Base-by-base conservation (phyloP, 2,329 filamentous ascomycete genomes). In the Hymenoscyphus infarciens region DNA sequence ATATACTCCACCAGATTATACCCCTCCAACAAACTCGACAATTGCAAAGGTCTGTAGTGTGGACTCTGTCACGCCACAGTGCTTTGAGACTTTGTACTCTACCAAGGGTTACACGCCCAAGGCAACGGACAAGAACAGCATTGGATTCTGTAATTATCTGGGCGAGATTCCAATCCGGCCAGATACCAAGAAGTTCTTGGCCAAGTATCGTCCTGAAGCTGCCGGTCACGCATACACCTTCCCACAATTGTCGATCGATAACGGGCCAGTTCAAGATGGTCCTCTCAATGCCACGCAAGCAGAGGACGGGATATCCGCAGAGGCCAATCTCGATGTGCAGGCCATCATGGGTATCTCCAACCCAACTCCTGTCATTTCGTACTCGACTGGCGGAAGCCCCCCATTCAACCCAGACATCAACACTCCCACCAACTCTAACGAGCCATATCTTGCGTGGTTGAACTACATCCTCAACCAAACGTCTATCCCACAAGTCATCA, bases 31-130 rank as follows among this genome's bases (percentile, higher is more conserved):
- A 10, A 63, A 60, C 29, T 45, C 59, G 19, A 55, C 58, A 22
- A 42, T 58, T 13, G 45, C 59, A 5, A 53, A 60, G 19, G 78
- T 97, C 91, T 79, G 95, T 92, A 72, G 97, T 27, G 57, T 65
- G 11, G 60, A 53, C 16, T 60, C 60, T 2, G 65, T 66, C 1
- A 71, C 69, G 2, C 64, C 67, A 6, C 55, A 66, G 5, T 72
- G 71, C 42, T 64, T 72, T n/a, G 35, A 57, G 10, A 68, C 63
- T 4, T 58, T 72, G 15, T 71, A 72, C 45, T 57, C 61, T 13
- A 71, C 70, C 11, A 57, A 54, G 2, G 67, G 59, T 1, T 71
- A 72, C 54, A 49, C 57, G 0, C 68, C 65, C 2, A 61, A 69
- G 45, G 63, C 57, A 16, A 27, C 64, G 2, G 61, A 62, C 11